Evolutionary conservation across 345 rosid species (phyloP), one percentile per base, ranked within the genome.

Genomic region (Rhodamnia rubescens): DNA sequence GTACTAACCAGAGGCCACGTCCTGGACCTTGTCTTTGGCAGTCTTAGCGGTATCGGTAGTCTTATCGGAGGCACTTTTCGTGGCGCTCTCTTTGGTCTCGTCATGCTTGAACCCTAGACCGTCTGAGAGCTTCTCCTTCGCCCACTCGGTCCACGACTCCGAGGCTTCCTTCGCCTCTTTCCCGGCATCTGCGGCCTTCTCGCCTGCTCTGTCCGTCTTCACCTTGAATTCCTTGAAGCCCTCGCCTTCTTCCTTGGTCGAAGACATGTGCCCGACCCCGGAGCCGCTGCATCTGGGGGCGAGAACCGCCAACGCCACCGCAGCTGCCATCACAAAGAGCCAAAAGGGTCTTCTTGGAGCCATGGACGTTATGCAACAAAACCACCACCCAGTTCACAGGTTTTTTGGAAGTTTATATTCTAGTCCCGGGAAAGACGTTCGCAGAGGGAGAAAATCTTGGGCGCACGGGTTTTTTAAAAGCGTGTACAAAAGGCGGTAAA

Each of bases 81-180:
- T 88, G 7, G 90, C 56, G 47, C 78, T 69, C 20, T 85, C 90
- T 82, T 85, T 74, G 26, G 85, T 51, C 6, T 88, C 93, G 20
- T 88, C 90, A 12, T 69, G 89, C 85, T 90, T 92, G 12, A 91
- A 51, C n/a, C 93, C 92, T 15, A 90, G 57, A 3, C 91, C 90
- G 74, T 82, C 90, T 1, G 92, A 82, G 21, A 91, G 84, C 85
- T 90, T 92, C 85, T 90, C 93, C 90, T 93, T 92, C 4, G 93
- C 93, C 94, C 96, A 91, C 49, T 81, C 92, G 0, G 91, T 83
- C 94, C 93, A 93, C 0, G 94, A 88, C 85, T 90, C 95, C 7
- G 93, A 61, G 6, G 78, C 84, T 36, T 86, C 91, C 44, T 83
- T 85, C 13, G 85, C 86, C 50, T 88, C 89, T 40, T 87, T 81